Percentiles rank a stretch among this genome's conserved stretches.
phyloP scores from a whole-genome alignment of 805 yeast genomes.

The Clavispora vitiphila region DNA sequence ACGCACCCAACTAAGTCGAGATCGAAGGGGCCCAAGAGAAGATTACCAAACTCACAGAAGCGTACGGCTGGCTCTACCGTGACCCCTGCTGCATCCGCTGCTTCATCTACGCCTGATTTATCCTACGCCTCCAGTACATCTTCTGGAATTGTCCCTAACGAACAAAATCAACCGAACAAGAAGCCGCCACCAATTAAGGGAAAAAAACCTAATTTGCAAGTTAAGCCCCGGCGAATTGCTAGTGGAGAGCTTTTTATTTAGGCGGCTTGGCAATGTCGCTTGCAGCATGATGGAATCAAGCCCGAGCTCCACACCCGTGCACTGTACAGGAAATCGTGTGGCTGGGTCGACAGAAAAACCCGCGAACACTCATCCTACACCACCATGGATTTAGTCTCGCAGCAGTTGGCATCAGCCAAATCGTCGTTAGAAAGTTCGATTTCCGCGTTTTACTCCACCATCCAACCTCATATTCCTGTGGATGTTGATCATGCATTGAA shows the following conservation, averaged over 20 bases:
- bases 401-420: conserved; percentile 7
- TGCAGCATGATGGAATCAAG: too few relatives aligned
- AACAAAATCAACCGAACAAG: neutral
- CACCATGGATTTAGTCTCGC: neutral
- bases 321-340: too few relatives aligned
- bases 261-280: neutral
- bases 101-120: neutral
- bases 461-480: conserved; percentile 2
- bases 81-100: too few relatives aligned
- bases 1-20: conserved; percentile 44
- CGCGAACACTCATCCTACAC: neutral
- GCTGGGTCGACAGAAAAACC: conserved; percentile 1
- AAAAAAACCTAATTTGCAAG: conserved; percentile 10
- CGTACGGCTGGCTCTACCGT: too few relatives aligned
- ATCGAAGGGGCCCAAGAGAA: conserved; percentile 49
- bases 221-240: conserved; percentile 14
- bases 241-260: conserved; percentile 31
- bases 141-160: neutral
- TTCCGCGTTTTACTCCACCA: neutral
- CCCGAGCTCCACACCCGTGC: too few relatives aligned
- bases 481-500: conserved; percentile 1
- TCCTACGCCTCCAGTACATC: neutral
- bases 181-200: conserved; percentile 14
- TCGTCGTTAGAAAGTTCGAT: conserved; percentile 3
- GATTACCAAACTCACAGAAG: conserved; percentile 31